These are phyloP conservation scores for Patellifolia procumbens DNA, from an alignment of 179 eudicot genomes.

Conservation along the genomic window DNA sequence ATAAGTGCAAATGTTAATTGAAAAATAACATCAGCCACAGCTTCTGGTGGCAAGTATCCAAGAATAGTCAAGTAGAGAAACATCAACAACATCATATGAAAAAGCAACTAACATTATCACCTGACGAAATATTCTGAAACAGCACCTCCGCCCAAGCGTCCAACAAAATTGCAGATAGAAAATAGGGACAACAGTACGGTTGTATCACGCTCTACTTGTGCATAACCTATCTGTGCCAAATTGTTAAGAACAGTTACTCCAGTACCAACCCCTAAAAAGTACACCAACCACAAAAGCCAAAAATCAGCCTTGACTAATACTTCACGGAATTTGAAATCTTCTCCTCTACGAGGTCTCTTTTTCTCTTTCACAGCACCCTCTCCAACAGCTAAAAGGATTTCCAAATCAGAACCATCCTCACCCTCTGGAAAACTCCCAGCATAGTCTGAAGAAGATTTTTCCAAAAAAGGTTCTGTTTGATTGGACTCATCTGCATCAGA, in stretches of 20 bases:
- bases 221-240: constrained; percentile 77
- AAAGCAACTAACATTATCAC: constrained; percentile 20
- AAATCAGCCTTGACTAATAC: constrained; percentile 85
- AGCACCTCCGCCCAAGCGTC: constrained; percentile 84
- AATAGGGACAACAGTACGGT: constrained; percentile 65
- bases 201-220: constrained; percentile 57
- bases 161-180: constrained; percentile 77
- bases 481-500: constrained; percentile 24
- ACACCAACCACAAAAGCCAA: constrained; percentile 85
- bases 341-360: constrained; percentile 65
- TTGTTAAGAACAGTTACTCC: constrained; percentile 87
- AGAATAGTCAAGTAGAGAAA: not conserved
- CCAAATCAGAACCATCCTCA: constrained; percentile 35
- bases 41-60: not conserved
- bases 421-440: constrained; percentile 30
- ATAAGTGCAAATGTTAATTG: not conserved
- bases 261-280: constrained; percentile 83
- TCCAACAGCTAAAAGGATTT: constrained; percentile 43
- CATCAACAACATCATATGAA: not conserved
- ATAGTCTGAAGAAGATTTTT: constrained; percentile 17
- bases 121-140: constrained; percentile 72
- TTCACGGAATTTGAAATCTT: constrained; percentile 71
- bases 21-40: not conserved
- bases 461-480: constrained; percentile 35
- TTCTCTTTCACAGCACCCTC: constrained; percentile 50